phyloP scores from a whole-genome alignment of 352 stramenopile species.

The Phytophthora colocasiae region DNA sequence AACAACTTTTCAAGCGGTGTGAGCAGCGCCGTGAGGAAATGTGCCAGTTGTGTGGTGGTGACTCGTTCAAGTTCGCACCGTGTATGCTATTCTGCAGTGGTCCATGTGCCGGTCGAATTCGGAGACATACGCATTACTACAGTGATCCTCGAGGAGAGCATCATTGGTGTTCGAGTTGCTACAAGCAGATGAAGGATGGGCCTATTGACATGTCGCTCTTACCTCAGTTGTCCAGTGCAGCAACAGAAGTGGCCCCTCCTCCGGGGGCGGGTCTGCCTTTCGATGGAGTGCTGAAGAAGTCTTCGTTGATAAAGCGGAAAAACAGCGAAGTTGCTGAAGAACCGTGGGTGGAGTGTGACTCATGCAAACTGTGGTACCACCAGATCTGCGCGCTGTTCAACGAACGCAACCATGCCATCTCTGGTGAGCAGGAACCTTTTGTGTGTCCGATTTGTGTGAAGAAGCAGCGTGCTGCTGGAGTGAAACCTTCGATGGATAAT shows the following conservation, averaged over 20 bases:
- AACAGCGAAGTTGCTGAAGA: slow-evolving; percentile 98
- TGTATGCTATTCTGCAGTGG: slow-evolving; percentile 92
- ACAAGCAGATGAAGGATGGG: slow-evolving; percentile 92
- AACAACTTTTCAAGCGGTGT: slow-evolving; percentile 87
- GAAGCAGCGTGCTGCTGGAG: slow-evolving; percentile 75
- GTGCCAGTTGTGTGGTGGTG: slow-evolving; percentile 88
- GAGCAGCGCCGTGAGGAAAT: slow-evolving; percentile 87
- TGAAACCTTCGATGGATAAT: slow-evolving; percentile 84
- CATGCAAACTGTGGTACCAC: slow-evolving; percentile 99
- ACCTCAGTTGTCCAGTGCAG: slow-evolving; percentile 72
- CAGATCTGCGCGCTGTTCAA: slow-evolving; percentile 99
- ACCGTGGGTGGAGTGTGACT: slow-evolving; percentile 98
- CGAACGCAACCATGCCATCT: slow-evolving; percentile 96
- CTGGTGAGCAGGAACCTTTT: slow-evolving; percentile 86
- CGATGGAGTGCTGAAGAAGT: slow-evolving; percentile 91
- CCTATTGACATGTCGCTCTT: slow-evolving; percentile 92
- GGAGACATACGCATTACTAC: slow-evolving; percentile 89
- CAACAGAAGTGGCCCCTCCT: slow-evolving; percentile 51
- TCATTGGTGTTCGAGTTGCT: slow-evolving; percentile 90
- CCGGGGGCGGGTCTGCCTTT: slow-evolving; percentile 38
- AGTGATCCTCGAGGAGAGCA: slow-evolving; percentile 84
- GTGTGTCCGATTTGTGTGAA: slow-evolving; percentile 90
- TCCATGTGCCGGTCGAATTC: slow-evolving; percentile 83
- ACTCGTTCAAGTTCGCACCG: slow-evolving; percentile 92
- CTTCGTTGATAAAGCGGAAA: slow-evolving; percentile 96